Evolutionary conservation across 805 yeast genomes (phyloP), one percentile per base, ranked within the genome.

Genomic region (Maudiozyma serrabonitensis): DNA sequence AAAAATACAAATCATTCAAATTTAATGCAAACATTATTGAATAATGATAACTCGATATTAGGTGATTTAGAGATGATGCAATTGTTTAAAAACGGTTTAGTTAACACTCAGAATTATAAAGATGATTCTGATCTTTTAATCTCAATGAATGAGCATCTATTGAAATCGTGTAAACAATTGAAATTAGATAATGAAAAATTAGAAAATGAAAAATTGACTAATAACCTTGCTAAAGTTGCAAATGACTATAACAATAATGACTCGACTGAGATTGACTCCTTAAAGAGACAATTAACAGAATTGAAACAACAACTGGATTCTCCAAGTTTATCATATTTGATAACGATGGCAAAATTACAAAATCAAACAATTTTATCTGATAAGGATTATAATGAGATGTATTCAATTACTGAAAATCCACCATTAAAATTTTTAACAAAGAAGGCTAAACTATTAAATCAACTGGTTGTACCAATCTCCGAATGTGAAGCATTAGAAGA

Each of bases 121-220:
- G 79, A 79, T 54, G 86, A 84, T 52, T 79, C 83, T 70, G 79
- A 80, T 59, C 84, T 84, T 60, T 80, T 84, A 15, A 84, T 84
- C 50, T 87, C 85, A 4, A 65, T 85, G 49, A 81, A 87, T 66
- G 91, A 85, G 57, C 83, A 82, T 50, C 68, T 85, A 53, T 71
- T 85, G 16, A 69, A 75, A 15, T 41, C 39, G 18, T 31, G 28
- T 18, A 38, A 47, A 37, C 38, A 35, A 35, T 6, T 35, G 38
- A 35, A 35, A 15, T 35, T 35, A 8, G 12, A 8, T 4, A 35
- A 35, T n/a, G 13, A 19, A 19, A 16, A 38, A 18, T 38, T 38
- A n/a, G 12, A 8, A 28, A 35, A 35, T n/a, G 13, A 19, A 19
- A 16, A 38, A 18, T 38, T 38, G 23, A 38, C 13, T 19, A 25